A percentile compares a stretch with the other conserved stretches of the same genome.
Evolutionary conservation across 768 basidiomycete genomes (phyloP).

Genomic region (Astraeus odoratus): DNA sequence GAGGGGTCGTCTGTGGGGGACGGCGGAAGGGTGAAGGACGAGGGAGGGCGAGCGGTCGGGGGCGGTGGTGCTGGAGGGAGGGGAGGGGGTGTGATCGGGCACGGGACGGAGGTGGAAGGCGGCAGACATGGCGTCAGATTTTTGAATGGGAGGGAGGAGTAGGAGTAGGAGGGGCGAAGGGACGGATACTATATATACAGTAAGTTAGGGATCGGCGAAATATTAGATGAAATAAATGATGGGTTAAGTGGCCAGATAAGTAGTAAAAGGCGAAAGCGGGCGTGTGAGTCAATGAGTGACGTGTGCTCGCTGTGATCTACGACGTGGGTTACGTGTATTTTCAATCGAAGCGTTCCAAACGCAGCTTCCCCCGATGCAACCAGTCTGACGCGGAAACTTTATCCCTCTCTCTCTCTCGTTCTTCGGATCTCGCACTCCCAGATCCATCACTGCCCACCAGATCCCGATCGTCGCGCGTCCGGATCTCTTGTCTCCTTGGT

Average conservation of each 20-base stretch:
- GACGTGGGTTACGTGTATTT: background rate
- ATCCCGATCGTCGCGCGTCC: too few relatives aligned
- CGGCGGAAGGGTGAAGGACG: too few relatives aligned
- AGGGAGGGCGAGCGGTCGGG: constrained; percentile 37
- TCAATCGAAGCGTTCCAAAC: background rate
- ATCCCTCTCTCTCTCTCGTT: too few relatives aligned
- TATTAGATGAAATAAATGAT: too few relatives aligned
- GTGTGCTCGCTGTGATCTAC: background rate
- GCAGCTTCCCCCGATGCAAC: too few relatives aligned
- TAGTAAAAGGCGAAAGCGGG: too few relatives aligned
- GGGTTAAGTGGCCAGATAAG: too few relatives aligned
- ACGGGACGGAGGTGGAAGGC: constrained; percentile 57
- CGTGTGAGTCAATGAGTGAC: too few relatives aligned
- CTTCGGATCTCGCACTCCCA: constrained; percentile 13
- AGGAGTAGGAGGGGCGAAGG: background rate
- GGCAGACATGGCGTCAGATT: constrained; percentile 26
- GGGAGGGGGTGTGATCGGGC: constrained; percentile 37
- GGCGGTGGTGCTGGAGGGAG: constrained; percentile 46
- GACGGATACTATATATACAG: too few relatives aligned
- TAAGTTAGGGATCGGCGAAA: too few relatives aligned
- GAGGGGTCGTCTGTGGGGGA: constrained; percentile 55
- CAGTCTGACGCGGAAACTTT: too few relatives aligned
- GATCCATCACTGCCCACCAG: too few relatives aligned
- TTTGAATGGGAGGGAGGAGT: constrained; percentile 4
- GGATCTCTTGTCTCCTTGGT: constrained; percentile 12